phyloP scores from a whole-genome alignment of 805 yeast genomes.

The Metschnikowia bowlesiae region DNA sequence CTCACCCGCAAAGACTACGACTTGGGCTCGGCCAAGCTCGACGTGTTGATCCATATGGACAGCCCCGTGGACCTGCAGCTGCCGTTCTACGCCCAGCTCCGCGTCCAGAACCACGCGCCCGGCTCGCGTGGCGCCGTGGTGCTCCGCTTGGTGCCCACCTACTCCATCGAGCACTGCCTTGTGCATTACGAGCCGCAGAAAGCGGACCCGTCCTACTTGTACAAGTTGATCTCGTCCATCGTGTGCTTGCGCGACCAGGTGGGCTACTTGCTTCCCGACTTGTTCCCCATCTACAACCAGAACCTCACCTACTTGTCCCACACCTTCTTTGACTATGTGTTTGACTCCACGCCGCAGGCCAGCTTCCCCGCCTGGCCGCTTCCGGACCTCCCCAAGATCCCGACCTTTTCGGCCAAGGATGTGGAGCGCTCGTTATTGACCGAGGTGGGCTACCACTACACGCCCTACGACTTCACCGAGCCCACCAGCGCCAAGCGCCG shows the following conservation, averaged over 20 bases:
- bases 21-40: constrained; percentile 38
- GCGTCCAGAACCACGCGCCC: constrained; percentile 27
- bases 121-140: constrained; percentile 43
- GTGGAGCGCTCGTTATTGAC: constrained; percentile 75
- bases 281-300: constrained; percentile 69
- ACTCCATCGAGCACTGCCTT: constrained; percentile 79
- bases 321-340: constrained; percentile 50
- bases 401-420: constrained; percentile 61
- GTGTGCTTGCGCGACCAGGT: constrained; percentile 78
- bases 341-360: constrained; percentile 8
- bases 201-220: constrained; percentile 41
- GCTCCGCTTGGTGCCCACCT: constrained; percentile 66
- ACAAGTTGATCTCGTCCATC: constrained; percentile 71
- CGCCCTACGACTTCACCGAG: constrained; percentile 42
- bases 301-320: constrained; percentile 56
- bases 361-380: constrained; percentile 60
- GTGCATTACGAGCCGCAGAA: constrained; percentile 38
- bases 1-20: constrained; percentile 18
- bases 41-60: constrained; percentile 61
- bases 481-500: constrained; percentile 15
- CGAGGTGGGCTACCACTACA: constrained; percentile 63
- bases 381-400: constrained; percentile 65
- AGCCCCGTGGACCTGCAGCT: constrained; percentile 46
- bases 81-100: constrained; percentile 24
- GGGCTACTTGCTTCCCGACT: constrained; percentile 76